Evolutionary conservation across 2,329 filamentous ascomycete genomes (phyloP).

Genomic region (Metarhizium brunneum): DNA sequence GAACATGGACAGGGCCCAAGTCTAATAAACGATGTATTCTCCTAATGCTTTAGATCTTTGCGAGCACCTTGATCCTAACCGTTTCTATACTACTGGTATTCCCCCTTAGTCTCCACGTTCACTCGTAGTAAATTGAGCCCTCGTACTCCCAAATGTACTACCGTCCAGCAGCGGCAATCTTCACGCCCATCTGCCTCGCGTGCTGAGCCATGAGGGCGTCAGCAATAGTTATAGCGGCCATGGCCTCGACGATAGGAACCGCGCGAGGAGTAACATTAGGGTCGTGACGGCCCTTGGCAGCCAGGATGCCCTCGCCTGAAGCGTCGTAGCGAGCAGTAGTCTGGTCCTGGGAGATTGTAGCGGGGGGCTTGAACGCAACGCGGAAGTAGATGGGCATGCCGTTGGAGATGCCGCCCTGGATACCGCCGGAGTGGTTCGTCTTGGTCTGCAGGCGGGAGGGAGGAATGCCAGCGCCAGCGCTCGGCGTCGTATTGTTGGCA

Average conservation of each 20-base stretch:
- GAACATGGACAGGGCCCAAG: constrained; percentile 13
- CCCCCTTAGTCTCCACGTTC: constrained; percentile 11
- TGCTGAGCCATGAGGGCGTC: constrained; percentile 82
- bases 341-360: constrained; percentile 87
- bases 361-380: constrained; percentile 88
- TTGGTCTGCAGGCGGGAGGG: constrained; percentile 66
- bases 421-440: constrained; percentile 91
- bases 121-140: constrained; percentile 11
- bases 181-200: constrained; percentile 29
- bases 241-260: constrained; percentile 81
- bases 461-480: constrained; percentile 35
- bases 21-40: constrained; percentile 14
- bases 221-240: constrained; percentile 81
- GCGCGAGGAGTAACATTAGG: constrained; percentile 86
- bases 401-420: constrained; percentile 93
- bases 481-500: constrained; percentile 31
- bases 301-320: constrained; percentile 60
- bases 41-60: constrained; percentile 13
- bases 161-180: constrained; percentile 10
- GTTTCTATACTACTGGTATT: constrained; percentile 14
- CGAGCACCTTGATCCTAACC: constrained; percentile 6
- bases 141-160: constrained; percentile 9
- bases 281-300: constrained; percentile 90
- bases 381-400: constrained; percentile 91
- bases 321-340: constrained; percentile 73